A percentile compares a stretch with the other conserved stretches of the same genome.
These are phyloP conservation scores for Fomes fomentarius DNA, from an alignment of 1,284 basidiomycete species.

Conservation along the genomic window DNA sequence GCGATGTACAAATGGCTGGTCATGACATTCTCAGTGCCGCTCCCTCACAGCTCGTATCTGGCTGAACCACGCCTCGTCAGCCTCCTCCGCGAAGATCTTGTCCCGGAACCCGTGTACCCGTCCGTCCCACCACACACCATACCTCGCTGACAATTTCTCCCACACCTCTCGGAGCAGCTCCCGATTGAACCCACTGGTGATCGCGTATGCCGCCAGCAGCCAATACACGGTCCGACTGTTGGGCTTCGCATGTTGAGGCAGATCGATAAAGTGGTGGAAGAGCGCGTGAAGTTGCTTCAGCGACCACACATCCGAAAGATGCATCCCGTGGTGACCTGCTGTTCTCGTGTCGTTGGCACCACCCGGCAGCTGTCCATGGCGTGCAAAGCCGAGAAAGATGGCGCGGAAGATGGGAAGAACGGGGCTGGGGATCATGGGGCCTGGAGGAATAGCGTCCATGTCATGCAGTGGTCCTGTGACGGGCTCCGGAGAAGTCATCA, in stretches of 20 bases:
- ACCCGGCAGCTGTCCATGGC: conserved; percentile 43
- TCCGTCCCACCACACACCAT: conserved; percentile 49
- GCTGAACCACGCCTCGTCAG: conserved; percentile 18
- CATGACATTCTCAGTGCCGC: conserved; percentile 2
- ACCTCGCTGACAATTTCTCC: conserved; percentile 55
- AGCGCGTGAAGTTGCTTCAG: conserved; percentile 53
- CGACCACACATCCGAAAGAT: conserved; percentile 47
- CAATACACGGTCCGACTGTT: conserved; percentile 58
- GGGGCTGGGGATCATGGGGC: conserved; percentile 15
- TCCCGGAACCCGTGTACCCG: conserved; percentile 44
- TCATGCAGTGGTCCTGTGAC: conserved; percentile 18
- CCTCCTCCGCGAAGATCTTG: conserved; percentile 27
- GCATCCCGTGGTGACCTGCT: not conserved
- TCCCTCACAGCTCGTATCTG: conserved; percentile 8
- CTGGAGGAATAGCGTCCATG: not conserved
- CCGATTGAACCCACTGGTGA: conserved; percentile 53
- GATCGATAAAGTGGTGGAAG: conserved; percentile 59
- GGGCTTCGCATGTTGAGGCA: conserved; percentile 47
- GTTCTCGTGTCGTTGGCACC: not conserved
- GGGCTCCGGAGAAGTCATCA: conserved; percentile 56
- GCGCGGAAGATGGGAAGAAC: conserved; percentile 59
- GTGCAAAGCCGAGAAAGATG: conserved; percentile 78
- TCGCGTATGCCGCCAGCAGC: conserved; percentile 64
- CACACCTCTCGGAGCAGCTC: conserved; percentile 56
- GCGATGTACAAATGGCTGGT: conserved; percentile 6